Conservation (phyloP, 2,329 filamentous ascomycete genomes). For the Alternaria triticina region DNA sequence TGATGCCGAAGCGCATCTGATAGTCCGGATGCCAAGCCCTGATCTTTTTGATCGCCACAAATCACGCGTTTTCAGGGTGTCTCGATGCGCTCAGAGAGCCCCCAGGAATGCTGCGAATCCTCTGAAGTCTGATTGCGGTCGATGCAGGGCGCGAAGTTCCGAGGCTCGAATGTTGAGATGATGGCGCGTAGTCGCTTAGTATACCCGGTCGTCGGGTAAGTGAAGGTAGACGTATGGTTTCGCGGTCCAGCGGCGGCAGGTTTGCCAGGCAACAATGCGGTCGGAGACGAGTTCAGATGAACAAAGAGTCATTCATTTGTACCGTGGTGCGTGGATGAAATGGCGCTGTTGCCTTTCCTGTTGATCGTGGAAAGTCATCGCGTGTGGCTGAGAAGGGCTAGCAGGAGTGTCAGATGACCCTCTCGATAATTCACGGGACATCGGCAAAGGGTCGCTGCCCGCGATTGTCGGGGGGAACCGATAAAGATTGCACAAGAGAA, state of each 20-base stretch:
- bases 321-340: constrained; percentile 8
- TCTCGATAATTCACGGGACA: constrained; percentile 10
- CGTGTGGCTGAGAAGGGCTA: constrained; percentile 25
- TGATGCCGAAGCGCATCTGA: constrained; percentile 20
- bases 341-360: constrained; percentile 29
- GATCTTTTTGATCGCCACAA: constrained; percentile 13
- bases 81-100: not conserved
- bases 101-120: not conserved
- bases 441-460: constrained; percentile 1
- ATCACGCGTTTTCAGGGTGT: not conserved
- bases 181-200: constrained; percentile 17
- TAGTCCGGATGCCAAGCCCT: constrained; percentile 18
- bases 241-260: constrained; percentile 17
- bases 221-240: constrained; percentile 28
- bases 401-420: constrained; percentile 33
- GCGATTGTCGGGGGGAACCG: not conserved
- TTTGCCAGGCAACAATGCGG: constrained; percentile 19
- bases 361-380: constrained; percentile 22
- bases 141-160: not conserved
- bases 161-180: constrained; percentile 3
- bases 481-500: not conserved
- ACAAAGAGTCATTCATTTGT: not conserved
- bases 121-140: not conserved
- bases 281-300: not conserved
- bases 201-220: constrained; percentile 29